Base-by-base conservation (phyloP, 352 stramenopile genomes). In the Phytophthora citricola region DNA sequence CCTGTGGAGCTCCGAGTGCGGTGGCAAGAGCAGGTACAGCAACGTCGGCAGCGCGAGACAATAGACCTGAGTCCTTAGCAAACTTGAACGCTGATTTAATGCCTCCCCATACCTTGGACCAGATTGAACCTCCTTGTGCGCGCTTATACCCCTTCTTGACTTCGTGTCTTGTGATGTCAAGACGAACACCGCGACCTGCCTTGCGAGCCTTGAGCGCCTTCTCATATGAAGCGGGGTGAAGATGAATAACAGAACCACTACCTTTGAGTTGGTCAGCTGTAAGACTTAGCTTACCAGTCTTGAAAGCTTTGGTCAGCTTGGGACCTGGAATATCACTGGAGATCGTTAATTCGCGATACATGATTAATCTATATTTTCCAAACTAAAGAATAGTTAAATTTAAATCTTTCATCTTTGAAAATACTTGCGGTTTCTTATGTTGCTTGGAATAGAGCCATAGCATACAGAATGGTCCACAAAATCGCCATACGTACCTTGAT, bases 401-500 rank as follows among this genome's bases (percentile, higher is more conserved):
- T 10, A 72, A 22, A 58, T 72, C 64, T 44, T 62, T 43, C 14
- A 71, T 56, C 0, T 34, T 49, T 15, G 49, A 39, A 14, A 70
- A 46, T 41, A 66, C 17, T 27, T 66, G 15, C 1, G 47, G 31
- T 45, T 47, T 59, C 3, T 61, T 55, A 11, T 69, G 8, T 5
- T 71, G 63, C 15, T 66, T 71, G 2, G 17, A 49, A 60, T 71
- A 66, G 5, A 71, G 15, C 26, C 29, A 71, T 0, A 61, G 14
- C 3, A 71, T 11, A 32, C 54, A 59, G 9, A 32, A 71, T 12
- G 45, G 24, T 10, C 63, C 63, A 27, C 43, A 60, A 17, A 72
- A 15, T 66, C 55, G 1, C 40, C 36, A 20, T 63, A 66, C 1
- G 54, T 49, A 6, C 48, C 47, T 63, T 71, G 56, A n/a, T 61